Evolutionary conservation across 495 filamentous ascomycete species (phyloP).

Genomic region (Xylaria grammica): DNA sequence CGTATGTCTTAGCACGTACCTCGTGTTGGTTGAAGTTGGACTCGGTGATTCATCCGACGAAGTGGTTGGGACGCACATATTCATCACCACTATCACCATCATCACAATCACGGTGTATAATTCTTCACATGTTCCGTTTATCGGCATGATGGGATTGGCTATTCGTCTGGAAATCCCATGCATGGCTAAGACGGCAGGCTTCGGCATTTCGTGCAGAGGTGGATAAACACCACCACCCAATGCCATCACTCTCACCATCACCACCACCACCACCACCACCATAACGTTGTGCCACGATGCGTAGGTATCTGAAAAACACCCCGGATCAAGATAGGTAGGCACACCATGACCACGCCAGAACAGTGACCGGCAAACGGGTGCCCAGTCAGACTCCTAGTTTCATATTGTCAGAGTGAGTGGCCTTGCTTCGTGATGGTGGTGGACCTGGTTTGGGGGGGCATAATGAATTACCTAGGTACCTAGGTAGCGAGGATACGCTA

Average conservation of each 20-base stretch:
- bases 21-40: conserved; percentile 13
- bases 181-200: conserved; percentile 21
- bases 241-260: neutral
- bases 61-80: neutral
- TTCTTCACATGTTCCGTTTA: conserved; percentile 14
- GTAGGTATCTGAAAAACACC: neutral
- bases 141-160: conserved; percentile 13
- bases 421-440: neutral
- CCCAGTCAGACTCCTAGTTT: neutral
- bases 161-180: neutral
- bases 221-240: conserved; percentile 1
- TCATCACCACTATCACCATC: neutral
- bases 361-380: neutral
- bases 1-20: conserved; percentile 18
- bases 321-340: neutral
- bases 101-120: neutral
- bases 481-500: too few species aligned
- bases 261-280: neutral
- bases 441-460: too few species aligned
- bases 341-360: neutral
- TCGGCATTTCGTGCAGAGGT: conserved; percentile 20
- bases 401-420: neutral
- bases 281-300: conserved; percentile 11
- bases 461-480: too few species aligned
- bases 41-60: conserved; percentile 4